Percentiles rank a stretch among this genome's conserved stretches.
Evolutionary conservation across 371 early-diverging fungal species (phyloP).

Genomic region (Apophysomyces trapeziformis): DNA sequence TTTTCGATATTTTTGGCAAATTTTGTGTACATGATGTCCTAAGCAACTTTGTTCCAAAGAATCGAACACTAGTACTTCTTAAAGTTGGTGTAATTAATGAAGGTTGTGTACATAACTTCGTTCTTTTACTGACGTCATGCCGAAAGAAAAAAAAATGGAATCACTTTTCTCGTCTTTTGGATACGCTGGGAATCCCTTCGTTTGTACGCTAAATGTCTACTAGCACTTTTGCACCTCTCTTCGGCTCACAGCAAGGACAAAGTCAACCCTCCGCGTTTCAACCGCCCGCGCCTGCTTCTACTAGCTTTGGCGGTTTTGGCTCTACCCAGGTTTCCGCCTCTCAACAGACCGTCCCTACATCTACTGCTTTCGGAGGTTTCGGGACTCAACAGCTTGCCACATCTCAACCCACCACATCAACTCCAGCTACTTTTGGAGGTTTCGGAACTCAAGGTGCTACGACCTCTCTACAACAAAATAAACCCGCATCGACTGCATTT

Average conservation of each 20-base stretch:
- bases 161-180: not conserved
- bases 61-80: not conserved
- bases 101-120: not conserved
- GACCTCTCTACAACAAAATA: not conserved
- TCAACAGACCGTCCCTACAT: not conserved
- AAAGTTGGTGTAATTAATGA: not conserved
- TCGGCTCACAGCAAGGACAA: not conserved
- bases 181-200: not conserved
- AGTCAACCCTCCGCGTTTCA: not conserved
- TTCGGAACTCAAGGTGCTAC: not conserved
- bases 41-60: no score
- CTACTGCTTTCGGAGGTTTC: not conserved
- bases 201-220: not conserved
- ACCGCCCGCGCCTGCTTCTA: not conserved
- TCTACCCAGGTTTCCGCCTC: not conserved
- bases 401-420: not conserved
- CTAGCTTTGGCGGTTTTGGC: slow-evolving; percentile 2
- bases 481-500: not conserved
- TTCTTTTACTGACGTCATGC: no score
- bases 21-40: no score
- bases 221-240: not conserved
- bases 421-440: not conserved
- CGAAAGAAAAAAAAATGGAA: not conserved
- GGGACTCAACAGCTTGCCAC: not conserved
- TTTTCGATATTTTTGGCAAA: no score